phyloP scores from a whole-genome alignment of 148 eudicot species.

The Linanthus parryae region DNA sequence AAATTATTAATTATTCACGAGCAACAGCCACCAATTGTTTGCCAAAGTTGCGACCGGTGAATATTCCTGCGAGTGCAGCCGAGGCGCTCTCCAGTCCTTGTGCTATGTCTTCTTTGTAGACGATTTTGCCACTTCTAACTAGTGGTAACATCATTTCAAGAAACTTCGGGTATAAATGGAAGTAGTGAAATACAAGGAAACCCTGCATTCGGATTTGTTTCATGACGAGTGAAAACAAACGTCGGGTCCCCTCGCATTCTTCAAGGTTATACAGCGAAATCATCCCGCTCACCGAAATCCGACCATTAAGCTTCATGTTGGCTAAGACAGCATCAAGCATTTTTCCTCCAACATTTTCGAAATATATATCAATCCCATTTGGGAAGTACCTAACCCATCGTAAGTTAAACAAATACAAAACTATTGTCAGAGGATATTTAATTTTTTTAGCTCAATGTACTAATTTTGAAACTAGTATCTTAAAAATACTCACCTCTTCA shows the following conservation, averaged over 20 bases:
- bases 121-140: conserved; percentile 65
- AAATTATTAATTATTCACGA: too few species aligned
- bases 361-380: conserved; percentile 81
- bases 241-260: conserved; percentile 40
- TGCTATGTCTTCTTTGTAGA: conserved; percentile 60
- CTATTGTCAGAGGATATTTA: too few species aligned
- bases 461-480: too few species aligned
- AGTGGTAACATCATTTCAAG: conserved; percentile 35
- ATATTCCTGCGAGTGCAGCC: conserved; percentile 63
- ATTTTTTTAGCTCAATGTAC: too few species aligned
- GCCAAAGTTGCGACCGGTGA: conserved; percentile 67
- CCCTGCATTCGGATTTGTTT: conserved; percentile 69
- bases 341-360: conserved; percentile 81
- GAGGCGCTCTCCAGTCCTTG: conserved; percentile 69
- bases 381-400: conserved; percentile 50
- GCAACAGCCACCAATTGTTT: conserved; percentile 69
- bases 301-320: conserved; percentile 70
- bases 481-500: conserved; percentile 68
- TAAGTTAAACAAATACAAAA: too few species aligned
- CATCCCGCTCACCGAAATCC: conserved; percentile 82
- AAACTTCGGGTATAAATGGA: conserved; percentile 51
- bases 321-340: conserved; percentile 84
- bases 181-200: conserved; percentile 66
- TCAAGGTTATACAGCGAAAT: conserved; percentile 48
- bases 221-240: conserved; percentile 34